Conservation (phyloP, 116 monocot genomes). For the Phalaenopsis hybrid region DNA sequence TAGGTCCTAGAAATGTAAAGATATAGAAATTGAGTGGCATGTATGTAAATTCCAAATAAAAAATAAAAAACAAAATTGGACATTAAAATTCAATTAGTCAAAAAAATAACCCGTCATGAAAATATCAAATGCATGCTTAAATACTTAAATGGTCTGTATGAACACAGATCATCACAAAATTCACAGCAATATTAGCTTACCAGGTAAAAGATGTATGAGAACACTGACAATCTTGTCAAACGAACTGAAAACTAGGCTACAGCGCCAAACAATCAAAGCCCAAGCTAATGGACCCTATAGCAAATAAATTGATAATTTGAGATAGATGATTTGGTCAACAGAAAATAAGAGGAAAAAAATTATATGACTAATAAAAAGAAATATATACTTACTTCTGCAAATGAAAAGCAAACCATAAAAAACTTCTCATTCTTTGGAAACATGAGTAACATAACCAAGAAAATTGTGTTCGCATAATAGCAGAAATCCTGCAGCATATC, state of each 20-base stretch:
- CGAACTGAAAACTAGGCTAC: constrained; percentile 95
- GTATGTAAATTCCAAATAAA: no score
- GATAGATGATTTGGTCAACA: background rate
- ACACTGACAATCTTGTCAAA: constrained; percentile 96
- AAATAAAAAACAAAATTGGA: background rate
- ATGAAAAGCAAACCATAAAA: constrained; percentile 99
- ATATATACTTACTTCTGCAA: constrained; percentile 77
- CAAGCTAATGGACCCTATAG: constrained; percentile 91
- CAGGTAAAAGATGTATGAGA: constrained; percentile 93
- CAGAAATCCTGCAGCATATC: constrained; percentile 85
- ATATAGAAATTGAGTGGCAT: no score
- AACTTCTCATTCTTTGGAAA: constrained; percentile 92
- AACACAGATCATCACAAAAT: background rate
- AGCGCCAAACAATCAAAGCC: constrained; percentile 97
- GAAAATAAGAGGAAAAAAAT: background rate
- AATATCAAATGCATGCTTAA: background rate
- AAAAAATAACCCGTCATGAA: background rate
- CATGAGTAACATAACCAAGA: constrained; percentile 79
- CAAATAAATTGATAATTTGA: constrained; percentile 11
- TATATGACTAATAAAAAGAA: background rate
- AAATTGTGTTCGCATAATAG: constrained; percentile 97
- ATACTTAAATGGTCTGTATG: background rate
- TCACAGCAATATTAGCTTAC: constrained; percentile 31
- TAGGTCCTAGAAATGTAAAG: no score
- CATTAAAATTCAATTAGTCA: background rate